These are phyloP conservation scores for Cordyceps farinosa DNA, from an alignment of 2,329 filamentous ascomycete species.

Conservation along the genomic window DNA sequence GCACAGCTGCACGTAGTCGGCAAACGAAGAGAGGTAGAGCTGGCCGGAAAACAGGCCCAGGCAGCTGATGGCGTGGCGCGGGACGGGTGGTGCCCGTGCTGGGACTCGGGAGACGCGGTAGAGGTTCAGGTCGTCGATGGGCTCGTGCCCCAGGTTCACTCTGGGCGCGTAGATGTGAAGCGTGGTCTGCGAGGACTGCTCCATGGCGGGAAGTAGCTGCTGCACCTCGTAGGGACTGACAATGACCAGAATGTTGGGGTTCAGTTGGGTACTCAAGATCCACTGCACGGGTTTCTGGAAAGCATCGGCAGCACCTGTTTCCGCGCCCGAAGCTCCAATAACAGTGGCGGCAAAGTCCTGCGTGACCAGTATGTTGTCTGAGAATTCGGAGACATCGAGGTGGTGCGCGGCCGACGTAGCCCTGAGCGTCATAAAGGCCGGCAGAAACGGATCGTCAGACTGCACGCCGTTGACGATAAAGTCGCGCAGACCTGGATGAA, in stretches of 20 bases:
- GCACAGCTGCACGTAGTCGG: constrained; percentile 53
- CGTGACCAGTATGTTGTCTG: background rate
- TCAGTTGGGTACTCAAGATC: background rate
- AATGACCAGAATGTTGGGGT: constrained; percentile 40
- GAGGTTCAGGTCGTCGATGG: background rate
- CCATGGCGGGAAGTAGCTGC: constrained; percentile 40
- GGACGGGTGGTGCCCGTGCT: background rate
- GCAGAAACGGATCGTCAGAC: constrained; percentile 31
- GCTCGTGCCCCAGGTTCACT: background rate
- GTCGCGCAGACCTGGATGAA: constrained; percentile 41
- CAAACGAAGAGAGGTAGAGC: constrained; percentile 54
- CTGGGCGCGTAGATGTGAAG: constrained; percentile 44
- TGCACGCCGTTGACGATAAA: constrained; percentile 40
- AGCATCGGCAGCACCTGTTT: background rate
- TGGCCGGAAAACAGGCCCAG: constrained; percentile 67
- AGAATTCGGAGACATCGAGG: background rate
- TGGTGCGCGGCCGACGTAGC: constrained; percentile 36
- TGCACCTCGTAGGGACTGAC: constrained; percentile 61
- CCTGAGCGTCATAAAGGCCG: constrained; percentile 40
- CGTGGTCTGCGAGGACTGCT: constrained; percentile 28
- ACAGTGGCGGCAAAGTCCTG: background rate
- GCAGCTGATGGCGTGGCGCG: constrained; percentile 28
- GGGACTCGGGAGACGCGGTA: background rate
- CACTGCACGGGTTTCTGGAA: background rate
- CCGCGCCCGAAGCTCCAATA: background rate